These are phyloP conservation scores for Sonneratia alba DNA, from an alignment of 345 rosid species.

Conservation along the genomic window DNA sequence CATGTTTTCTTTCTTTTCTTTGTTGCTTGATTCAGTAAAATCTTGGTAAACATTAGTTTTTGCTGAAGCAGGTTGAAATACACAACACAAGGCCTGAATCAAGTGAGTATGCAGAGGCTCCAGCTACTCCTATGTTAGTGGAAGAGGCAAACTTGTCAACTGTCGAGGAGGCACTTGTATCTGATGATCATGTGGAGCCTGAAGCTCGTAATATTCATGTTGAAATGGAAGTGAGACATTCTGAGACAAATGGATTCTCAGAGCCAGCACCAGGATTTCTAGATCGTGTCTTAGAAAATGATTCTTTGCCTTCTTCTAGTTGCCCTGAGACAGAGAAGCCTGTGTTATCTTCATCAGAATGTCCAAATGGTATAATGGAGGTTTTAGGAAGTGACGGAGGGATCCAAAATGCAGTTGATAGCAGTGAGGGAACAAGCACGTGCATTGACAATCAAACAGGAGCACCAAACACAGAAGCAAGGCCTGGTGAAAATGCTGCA, in stretches of 20 bases:
- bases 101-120: conserved; percentile 74
- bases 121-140: conserved; percentile 79
- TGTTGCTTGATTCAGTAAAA: not conserved
- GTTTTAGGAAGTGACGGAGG: conserved; percentile 30
- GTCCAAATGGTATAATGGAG: conserved; percentile 18
- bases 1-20: not conserved
- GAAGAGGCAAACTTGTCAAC: conserved; percentile 60
- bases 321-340: conserved; percentile 17
- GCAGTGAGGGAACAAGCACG: conserved; percentile 1
- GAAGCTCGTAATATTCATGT: conserved; percentile 36
- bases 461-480: not conserved
- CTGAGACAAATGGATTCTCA: conserved; percentile 8
- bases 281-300: not conserved
- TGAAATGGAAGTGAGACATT: conserved; percentile 22
- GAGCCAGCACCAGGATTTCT: conserved; percentile 3
- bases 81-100: conserved; percentile 34
- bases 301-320: not conserved
- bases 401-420: conserved; percentile 10
- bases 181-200: conserved; percentile 59
- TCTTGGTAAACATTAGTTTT: conserved; percentile 7
- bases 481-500: conserved; percentile 20
- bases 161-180: conserved; percentile 51
- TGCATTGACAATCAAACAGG: conserved; percentile 13
- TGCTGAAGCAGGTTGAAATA: conserved; percentile 42
- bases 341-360: conserved; percentile 7